A percentile compares a stretch with the other conserved stretches of the same genome.
phyloP scores from a whole-genome alignment of 2,329 filamentous ascomycete genomes.

The Calonectria pauciramosa region DNA sequence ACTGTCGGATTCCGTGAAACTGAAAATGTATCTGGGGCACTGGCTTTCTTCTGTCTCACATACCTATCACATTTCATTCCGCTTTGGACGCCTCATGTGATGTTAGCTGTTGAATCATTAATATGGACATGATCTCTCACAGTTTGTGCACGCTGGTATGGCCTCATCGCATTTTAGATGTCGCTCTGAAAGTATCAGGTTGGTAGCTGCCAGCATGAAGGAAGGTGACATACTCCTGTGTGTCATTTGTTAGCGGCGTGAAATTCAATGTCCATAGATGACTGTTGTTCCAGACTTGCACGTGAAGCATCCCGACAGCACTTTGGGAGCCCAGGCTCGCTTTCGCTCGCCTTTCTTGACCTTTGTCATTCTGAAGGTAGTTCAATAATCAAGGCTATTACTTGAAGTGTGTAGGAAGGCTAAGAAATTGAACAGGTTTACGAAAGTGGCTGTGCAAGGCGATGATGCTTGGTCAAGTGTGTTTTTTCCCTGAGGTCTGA shows the following conservation, averaged over 20 bases:
- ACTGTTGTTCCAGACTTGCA: neutral
- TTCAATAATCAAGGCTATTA: no score
- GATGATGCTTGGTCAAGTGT: no score
- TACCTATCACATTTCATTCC: neutral
- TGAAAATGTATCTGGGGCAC: neutral
- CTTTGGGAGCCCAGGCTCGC: neutral
- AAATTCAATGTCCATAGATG: neutral
- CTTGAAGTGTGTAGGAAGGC: no score
- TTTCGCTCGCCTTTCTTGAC: neutral
- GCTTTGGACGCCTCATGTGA: neutral
- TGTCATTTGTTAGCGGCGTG: neutral
- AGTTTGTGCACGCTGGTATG: neutral
- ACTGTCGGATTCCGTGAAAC: neutral
- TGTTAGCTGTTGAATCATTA: neutral
- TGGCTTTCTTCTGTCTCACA: neutral
- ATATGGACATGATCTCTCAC: neutral
- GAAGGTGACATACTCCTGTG: neutral
- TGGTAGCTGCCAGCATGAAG: neutral
- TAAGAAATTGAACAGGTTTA: no score
- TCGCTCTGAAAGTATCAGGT: neutral
- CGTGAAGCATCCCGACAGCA: neutral
- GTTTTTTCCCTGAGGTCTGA: no score
- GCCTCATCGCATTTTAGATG: neutral
- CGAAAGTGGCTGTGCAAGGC: no score
- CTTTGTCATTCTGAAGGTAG: no score